Evolutionary conservation across 805 yeast species (phyloP).

Genomic region (Myxozyma lipomycoides): DNA sequence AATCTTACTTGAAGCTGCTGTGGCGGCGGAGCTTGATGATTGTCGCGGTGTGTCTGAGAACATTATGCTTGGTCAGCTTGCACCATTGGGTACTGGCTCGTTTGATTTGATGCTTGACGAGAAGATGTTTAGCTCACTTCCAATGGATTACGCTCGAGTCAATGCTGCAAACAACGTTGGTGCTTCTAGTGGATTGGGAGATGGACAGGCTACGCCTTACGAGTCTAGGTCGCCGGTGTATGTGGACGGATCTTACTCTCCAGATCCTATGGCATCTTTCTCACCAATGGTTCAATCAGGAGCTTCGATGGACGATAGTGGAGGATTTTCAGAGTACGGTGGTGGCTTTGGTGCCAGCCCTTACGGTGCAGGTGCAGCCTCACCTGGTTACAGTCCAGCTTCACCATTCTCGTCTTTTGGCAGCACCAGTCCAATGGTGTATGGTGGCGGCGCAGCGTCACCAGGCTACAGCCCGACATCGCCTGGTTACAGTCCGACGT

Average conservation of each 20-base stretch:
- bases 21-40: conserved; percentile 95
- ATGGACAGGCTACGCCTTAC: conserved; percentile 91
- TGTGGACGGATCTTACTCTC: conserved; percentile 55
- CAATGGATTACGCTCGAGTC: conserved; percentile 41
- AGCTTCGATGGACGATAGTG: conserved; percentile 61
- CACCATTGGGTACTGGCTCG: conserved; percentile 98
- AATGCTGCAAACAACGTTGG: conserved; percentile 4
- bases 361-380: conserved; percentile 49
- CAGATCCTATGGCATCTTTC: conserved; percentile 67
- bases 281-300: conserved; percentile 92
- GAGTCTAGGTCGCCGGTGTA: conserved; percentile 61
- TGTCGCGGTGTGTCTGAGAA: conserved; percentile 98
- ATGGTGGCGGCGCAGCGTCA: conserved; percentile 58
- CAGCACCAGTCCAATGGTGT: conserved; percentile 51
- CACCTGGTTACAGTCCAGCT: conserved; percentile 69
- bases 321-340: conserved; percentile 86
- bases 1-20: conserved; percentile 95
- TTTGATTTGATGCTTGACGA: conserved; percentile 95
- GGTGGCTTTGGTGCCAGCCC: conserved; percentile 61
- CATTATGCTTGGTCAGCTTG: conserved; percentile 95
- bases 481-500: conserved; percentile 68
- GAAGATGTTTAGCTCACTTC: conserved; percentile 46
- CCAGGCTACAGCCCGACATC: conserved; percentile 69
- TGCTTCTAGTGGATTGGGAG: conserved; percentile 34
- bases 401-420: conserved; percentile 62